These are phyloP conservation scores for Nicotiana paniculata DNA, from an alignment of 257 asterid species.

Conservation along the genomic window DNA sequence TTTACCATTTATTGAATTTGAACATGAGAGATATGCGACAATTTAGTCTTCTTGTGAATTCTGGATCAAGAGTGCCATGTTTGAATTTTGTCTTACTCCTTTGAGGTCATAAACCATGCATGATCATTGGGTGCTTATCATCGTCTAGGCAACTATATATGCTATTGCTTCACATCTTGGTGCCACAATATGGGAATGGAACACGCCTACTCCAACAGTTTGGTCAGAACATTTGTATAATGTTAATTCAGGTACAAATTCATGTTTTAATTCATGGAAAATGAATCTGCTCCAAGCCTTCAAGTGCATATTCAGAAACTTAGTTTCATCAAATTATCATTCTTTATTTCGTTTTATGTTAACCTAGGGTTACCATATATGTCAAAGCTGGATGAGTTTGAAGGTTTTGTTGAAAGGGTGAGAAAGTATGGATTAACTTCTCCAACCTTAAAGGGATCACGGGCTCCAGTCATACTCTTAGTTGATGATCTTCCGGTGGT, in stretches of 20 bases:
- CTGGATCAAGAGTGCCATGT: background rate
- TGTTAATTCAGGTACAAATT: slow-evolving; percentile 61
- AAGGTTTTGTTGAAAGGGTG: slow-evolving; percentile 71
- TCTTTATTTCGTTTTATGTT: slow-evolving; percentile 9
- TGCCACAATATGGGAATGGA: slow-evolving; percentile 79
- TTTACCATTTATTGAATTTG: slow-evolving; percentile 1
- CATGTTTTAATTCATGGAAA: background rate
- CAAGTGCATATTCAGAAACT: slow-evolving; percentile 8
- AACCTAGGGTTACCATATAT: slow-evolving; percentile 61
- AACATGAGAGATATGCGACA: slow-evolving; percentile 4
- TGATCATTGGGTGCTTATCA: slow-evolving; percentile 20
- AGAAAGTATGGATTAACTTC: slow-evolving; percentile 76
- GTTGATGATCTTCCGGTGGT: slow-evolving; percentile 94
- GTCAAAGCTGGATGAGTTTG: slow-evolving; percentile 94
- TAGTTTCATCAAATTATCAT: slow-evolving; percentile 1
- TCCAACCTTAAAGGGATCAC: slow-evolving; percentile 42
- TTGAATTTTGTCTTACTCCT: background rate
- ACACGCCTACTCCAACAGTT: slow-evolving; percentile 80
- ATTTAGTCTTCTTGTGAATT: background rate
- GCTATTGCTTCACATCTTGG: slow-evolving; percentile 73
- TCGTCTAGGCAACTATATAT: slow-evolving; percentile 63
- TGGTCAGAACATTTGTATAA: slow-evolving; percentile 92
- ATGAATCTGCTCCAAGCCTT: background rate
- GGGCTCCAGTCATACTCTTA: slow-evolving; percentile 48
- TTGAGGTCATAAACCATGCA: background rate